Base-by-base conservation (phyloP, 495 filamentous ascomycete species). In the Filosporella fistucella region DNA sequence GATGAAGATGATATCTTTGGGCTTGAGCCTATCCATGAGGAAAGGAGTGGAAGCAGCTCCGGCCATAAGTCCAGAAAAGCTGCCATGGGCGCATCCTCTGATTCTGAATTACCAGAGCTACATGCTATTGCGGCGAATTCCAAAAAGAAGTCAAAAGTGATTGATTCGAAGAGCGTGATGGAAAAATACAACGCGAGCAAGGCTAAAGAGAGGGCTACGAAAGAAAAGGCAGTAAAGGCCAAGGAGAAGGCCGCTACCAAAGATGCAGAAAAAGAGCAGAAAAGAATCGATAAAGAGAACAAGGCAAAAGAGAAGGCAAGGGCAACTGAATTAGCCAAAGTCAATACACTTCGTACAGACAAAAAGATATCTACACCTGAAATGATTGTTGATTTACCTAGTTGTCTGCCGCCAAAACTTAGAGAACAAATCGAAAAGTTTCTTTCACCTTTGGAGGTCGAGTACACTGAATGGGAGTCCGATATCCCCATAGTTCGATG, bases 311-410 rank as follows among this genome's bases (percentile, higher is more conserved):
- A 87, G 56, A 91, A 84, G 58, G 75, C 84, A 42, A 68, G 68
- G 10, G 83, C 78, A 12, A 76, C 79, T 11, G 86, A 89, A 32
- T 67, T 91, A 9, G 76, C 79, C 10, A 82, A 83, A 37, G 85
- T 82, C 35, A 93, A 95, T 64, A 89, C 82, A 58, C 67, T 84
- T 3, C 83, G 80, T 41, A 84, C 78, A 0, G 81, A 88, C 63
- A 89, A 86, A 66, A 93, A 89, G 55, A 72, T 82, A 13, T 83
- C 86, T 0, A 76, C 77, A 0, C 77, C 74, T 1, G 88, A 95
- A 64, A 93, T 95, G 86, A 85, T 95, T n/a, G 71, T 89, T 4
- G 84, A 90, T 62, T 67, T 95, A 17, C 75, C 86, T 1, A 64
- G 57, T 7, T 70, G 70, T 9, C 62, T 93, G 12, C 68, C 62